These are phyloP conservation scores for Candida patagonica DNA, from an alignment of 805 yeast species.

Conservation along the genomic window DNA sequence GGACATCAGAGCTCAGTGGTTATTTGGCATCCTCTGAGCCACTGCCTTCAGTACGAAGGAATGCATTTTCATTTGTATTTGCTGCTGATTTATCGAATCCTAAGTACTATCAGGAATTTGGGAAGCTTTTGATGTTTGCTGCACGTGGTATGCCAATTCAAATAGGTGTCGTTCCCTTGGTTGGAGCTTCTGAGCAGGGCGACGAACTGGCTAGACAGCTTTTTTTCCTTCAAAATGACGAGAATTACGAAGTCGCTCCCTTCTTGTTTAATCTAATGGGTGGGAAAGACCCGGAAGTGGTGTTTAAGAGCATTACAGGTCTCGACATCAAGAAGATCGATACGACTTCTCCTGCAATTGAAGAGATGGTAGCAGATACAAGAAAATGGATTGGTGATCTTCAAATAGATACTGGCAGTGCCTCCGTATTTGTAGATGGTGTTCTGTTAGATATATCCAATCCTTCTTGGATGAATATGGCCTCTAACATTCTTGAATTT, in stretches of 20 bases:
- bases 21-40: slow-evolving; percentile 49
- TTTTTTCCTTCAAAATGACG: slow-evolving; percentile 8
- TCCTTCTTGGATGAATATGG: slow-evolving; percentile 12
- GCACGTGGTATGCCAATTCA: slow-evolving; percentile 62
- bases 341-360: slow-evolving; percentile 5
- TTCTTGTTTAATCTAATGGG: not conserved
- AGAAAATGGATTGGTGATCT: slow-evolving; percentile 26
- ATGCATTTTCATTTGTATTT: slow-evolving; percentile 66
- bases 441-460: slow-evolving; percentile 11
- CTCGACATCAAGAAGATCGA: not conserved
- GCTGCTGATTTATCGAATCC: slow-evolving; percentile 51
- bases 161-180: slow-evolving; percentile 70
- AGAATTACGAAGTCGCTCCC: not conserved
- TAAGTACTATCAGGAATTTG: slow-evolving; percentile 43
- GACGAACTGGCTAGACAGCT: slow-evolving; percentile 14
- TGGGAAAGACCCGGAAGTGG: slow-evolving; percentile 11
- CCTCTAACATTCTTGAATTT: slow-evolving; percentile 26
- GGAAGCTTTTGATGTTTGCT: slow-evolving; percentile 21
- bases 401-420: slow-evolving; percentile 35
- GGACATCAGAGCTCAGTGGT: slow-evolving; percentile 36
- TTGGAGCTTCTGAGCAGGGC: slow-evolving; percentile 16
- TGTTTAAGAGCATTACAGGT: slow-evolving; percentile 10
- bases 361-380: slow-evolving; percentile 10
- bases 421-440: slow-evolving; percentile 66
- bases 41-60: slow-evolving; percentile 61